Evolutionary conservation across 306 rosid genomes (phyloP), one percentile per base, ranked within the genome.

Genomic region (Cucurbita argyrosperma): DNA sequence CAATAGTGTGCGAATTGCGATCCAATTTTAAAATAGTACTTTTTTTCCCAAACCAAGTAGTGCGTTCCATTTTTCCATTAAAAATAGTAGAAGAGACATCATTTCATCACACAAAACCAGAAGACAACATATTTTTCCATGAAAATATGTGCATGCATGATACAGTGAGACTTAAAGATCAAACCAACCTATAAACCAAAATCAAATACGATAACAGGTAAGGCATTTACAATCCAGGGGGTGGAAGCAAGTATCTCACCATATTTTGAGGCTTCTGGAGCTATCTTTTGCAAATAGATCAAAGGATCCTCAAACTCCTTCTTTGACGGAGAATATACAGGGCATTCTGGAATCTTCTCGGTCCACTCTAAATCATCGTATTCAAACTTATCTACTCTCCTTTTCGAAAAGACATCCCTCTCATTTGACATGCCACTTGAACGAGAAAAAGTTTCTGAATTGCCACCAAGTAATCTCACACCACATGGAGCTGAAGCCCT

Each of bases 271-370:
- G 99, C 99, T 85, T 95, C 97, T 38, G 99, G 99, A 49, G 96
- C 96, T 77, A 95, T 95, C 88, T 88, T 95, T 78, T 95, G 96
- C 85, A 95, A 83, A 76, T 88, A 95, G 78, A 85, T 77, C 83
- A 91, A 83, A 80, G 99, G 97, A 81, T 95, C 96, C 80, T 87
- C 92, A 71, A 95, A 95, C 77, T 95, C 99, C 67, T 95, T 96
- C 82, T 82, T 89, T 49, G 97, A 85, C 19, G 99, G 99, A 79
- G 77, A 80, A 77, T 88, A 95, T 42, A 89, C 93, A 80, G 99
- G 99, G 76, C 99, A 95, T 72, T 91, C 97, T 0, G 87, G 88
- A 80, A 95, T 88, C 75, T 88, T 89, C 45, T 88, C 87, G 35
- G 85, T 89, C 99, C 99, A 95, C 26, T 86, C 91, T 77, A 91